A percentile compares a stretch with the other conserved stretches of the same genome.
phyloP scores from a whole-genome alignment of 1,284 basidiomycete species.

The Phylloboletellus chloephorus region DNA sequence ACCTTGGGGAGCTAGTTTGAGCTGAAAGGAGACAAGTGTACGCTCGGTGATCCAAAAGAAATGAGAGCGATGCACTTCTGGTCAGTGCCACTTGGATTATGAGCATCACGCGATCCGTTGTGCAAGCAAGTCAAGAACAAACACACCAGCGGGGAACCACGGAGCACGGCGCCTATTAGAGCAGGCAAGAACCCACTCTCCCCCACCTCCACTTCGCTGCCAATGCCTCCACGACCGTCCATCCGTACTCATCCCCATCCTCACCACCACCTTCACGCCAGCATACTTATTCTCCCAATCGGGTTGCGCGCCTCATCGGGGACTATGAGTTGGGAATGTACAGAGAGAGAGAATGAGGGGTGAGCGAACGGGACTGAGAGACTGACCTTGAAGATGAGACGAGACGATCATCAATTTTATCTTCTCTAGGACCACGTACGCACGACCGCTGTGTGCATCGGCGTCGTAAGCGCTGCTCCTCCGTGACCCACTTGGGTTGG shows the following conservation, averaged over 20 bases:
- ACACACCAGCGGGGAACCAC: no score
- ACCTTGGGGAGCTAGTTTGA: no score
- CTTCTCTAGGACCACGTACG: conserved; percentile 15
- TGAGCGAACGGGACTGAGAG: not conserved
- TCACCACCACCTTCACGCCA: conserved; percentile 31
- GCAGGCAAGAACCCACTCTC: conserved; percentile 31
- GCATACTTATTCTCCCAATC: conserved; percentile 45
- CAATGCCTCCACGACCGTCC: conserved; percentile 21
- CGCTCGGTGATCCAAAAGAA: no score
- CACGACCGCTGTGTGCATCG: conserved; percentile 38
- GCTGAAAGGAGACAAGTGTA: no score
- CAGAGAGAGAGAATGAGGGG: conserved; percentile 30
- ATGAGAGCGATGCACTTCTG: not conserved
- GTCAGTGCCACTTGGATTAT: not conserved
- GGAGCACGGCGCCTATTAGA: no score
- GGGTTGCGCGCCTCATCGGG: conserved; percentile 43
- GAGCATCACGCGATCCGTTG: no score
- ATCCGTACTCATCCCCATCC: conserved; percentile 26
- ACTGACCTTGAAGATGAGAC: conserved; percentile 28
- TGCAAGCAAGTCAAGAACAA: not conserved
- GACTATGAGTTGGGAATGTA: no score
- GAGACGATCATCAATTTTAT: not conserved
- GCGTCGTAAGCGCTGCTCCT: conserved; percentile 39
- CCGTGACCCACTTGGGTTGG: conserved; percentile 54
- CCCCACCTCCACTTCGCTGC: conserved; percentile 37